Evolutionary conservation across 768 basidiomycete species (phyloP).

Genomic region (Lactarius pseudohatsudake): DNA sequence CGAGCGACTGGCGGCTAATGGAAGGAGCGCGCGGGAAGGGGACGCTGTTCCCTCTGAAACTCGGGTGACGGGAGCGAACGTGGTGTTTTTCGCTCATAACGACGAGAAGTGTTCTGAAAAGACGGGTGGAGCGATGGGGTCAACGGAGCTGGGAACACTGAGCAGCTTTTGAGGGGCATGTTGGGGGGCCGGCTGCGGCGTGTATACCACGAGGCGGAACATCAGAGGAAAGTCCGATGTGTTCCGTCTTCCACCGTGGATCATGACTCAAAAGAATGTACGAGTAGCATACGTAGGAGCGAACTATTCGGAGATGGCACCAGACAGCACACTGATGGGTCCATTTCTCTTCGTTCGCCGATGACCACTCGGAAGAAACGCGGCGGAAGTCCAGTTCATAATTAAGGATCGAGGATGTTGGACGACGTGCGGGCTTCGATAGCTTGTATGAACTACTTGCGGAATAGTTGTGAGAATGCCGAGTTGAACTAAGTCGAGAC

Average conservation of each 20-base stretch:
- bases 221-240: conserved; percentile 15
- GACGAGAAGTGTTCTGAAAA: conserved; percentile 21
- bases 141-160: conserved; percentile 15
- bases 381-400: conserved; percentile 12
- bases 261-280: conserved; percentile 8
- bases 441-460: conserved; percentile 19
- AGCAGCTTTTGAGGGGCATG: conserved; percentile 29
- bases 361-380: conserved; percentile 5
- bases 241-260: conserved; percentile 15
- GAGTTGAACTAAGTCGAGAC: neutral
- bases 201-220: conserved; percentile 27
- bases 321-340: neutral
- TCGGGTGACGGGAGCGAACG: conserved; percentile 13
- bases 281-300: conserved; percentile 5
- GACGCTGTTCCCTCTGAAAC: conserved; percentile 17
- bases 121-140: conserved; percentile 20
- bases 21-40: conserved; percentile 28
- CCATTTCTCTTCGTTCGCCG: conserved; percentile 6
- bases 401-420: neutral
- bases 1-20: conserved; percentile 27
- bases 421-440: neutral
- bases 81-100: conserved; percentile 22
- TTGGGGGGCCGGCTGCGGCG: conserved; percentile 21
- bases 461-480: conserved; percentile 4
- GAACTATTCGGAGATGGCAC: conserved; percentile 17